Base-by-base conservation (phyloP, 805 yeast genomes). In the Peterozyma toletana region DNA sequence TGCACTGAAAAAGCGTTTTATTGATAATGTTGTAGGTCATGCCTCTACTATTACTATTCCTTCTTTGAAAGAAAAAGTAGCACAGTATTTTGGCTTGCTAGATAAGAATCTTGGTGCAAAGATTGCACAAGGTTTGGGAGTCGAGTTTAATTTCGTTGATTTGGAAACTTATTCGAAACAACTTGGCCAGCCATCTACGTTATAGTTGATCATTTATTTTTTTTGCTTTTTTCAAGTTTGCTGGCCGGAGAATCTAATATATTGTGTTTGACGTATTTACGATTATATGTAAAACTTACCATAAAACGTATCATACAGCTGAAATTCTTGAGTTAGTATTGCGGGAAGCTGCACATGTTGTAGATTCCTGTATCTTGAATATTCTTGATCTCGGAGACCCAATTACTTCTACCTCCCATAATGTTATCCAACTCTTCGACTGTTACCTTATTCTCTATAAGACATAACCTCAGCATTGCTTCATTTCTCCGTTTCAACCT, bases 401-500 rank as follows among this genome's bases (percentile, higher is more conserved):
- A 61, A 35, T 51, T 53, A 2, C 35, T 38, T 10, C 44, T 35
- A 7, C 65, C 64, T 1, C 38, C 40, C n/a, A 62, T 46, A 29
- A 57, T 53, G 21, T 44, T 42, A 35, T 56, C 48, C 36, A 63
- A 47, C 14, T 59, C 59, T 14, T 52, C 53, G 15, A 29, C 38
- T 2, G 53, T 29, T 3, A 50, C 39, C 37, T 71, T 73, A 9
- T 62, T 61, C 41, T 74, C 80, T 4, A 75, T 45, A 1, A 75
- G 17, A 52, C 77, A 70, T 44, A 77, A 52, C 37, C 82, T 54
- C 17, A 64, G 48, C 1, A 64, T 66, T 1, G 79, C 73, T 47
- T 75, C 79, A 13, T 63, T 58, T 50, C 67, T 64, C 39, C 66
- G 53, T 50, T 68, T 68, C 14, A 64, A 63, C 33, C 81, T 57